Percentiles rank a stretch among this genome's conserved stretches.
Evolutionary conservation across 2,329 filamentous ascomycete species (phyloP).

Genomic region (Hysterium pulicare): DNA sequence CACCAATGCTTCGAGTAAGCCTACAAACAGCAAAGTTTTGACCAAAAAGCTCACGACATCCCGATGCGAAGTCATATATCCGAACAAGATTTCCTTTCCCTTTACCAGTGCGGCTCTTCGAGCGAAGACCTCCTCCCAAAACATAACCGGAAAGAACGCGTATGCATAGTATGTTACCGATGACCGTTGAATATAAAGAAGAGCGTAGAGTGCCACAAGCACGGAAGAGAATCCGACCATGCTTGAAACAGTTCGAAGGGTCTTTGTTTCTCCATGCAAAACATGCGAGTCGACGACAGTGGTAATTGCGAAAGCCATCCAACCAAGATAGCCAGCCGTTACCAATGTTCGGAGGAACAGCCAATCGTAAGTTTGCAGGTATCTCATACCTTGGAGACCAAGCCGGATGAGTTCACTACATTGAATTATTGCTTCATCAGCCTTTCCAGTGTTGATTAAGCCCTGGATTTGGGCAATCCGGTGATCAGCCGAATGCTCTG

Average conservation of each 20-base stretch:
- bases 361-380: slow-evolving; percentile 98
- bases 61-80: slow-evolving; percentile 60
- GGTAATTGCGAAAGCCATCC: slow-evolving; percentile 89
- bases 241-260: slow-evolving; percentile 59
- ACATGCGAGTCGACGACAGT: slow-evolving; percentile 88
- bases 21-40: slow-evolving; percentile 66
- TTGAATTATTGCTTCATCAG: slow-evolving; percentile 74
- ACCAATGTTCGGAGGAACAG: slow-evolving; percentile 87
- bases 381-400: slow-evolving; percentile 78
- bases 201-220: slow-evolving; percentile 71
- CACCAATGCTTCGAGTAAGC: slow-evolving; percentile 71
- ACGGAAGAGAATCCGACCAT: slow-evolving; percentile 69
- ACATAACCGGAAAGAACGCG: slow-evolving; percentile 84
- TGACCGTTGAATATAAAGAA: slow-evolving; percentile 75
- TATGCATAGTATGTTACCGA: slow-evolving; percentile 86
- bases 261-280: slow-evolving; percentile 64
- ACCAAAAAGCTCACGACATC: slow-evolving; percentile 59
- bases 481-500: slow-evolving; percentile 60
- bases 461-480: slow-evolving; percentile 65
- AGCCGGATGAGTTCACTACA: slow-evolving; percentile 74
- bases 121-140: slow-evolving; percentile 94
- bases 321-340: slow-evolving; percentile 87
- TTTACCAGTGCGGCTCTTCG: slow-evolving; percentile 65
- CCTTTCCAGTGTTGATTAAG: slow-evolving; percentile 63
- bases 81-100: slow-evolving; percentile 67